Base-by-base conservation (phyloP, 305 asterid species). In the Ilex paraguariensis region DNA sequence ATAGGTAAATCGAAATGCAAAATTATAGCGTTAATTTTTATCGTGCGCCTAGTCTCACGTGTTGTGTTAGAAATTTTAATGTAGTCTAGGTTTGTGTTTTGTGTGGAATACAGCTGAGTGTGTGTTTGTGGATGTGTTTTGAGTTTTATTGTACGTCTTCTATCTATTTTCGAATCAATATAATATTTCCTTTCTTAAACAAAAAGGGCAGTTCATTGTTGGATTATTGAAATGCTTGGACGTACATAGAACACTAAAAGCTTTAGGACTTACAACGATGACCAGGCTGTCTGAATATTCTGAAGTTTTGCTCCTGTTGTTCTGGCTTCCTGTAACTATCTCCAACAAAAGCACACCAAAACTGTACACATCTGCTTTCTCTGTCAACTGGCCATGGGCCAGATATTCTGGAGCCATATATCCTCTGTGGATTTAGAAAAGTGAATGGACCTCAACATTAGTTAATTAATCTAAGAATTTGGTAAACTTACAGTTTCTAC, bases 391-490 rank as follows among this genome's bases (percentile, higher is more conserved):
- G 7, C 97, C 97, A 32, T 82, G 89, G 48, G 96, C 87, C 28
- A 84, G 73, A 83, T 93, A 87, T 60, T 93, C 99, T 0, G 99
- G 98, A 64, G 98, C 95, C 97, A 93, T 85, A 70, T 93, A 90
- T 75, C 96, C 99, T 67, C 99, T 93, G 84, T 61, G 70, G 49
- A 54, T 16, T 60, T 33, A 53, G 56, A 42, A 62, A 60, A 40
- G 42, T 36, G 42, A 36, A 36, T 36, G 42, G 42, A 36, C 42
- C 42, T 36, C 42, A 36, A 36, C 42, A 36, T 36, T 36, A 36
- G 9, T 36, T 36, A 4, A 36, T 36, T 36, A 36, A 36, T 36
- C 42, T 36, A 36, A 36, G 42, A 36, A 36, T 36, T 8, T 36
- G 42, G 42, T 36, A 36, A 36, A 36, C 42, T 36, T 36, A 4